Evolutionary conservation across 2,329 filamentous ascomycete genomes (phyloP).

Genomic region (Hypoxylon sp.): DNA sequence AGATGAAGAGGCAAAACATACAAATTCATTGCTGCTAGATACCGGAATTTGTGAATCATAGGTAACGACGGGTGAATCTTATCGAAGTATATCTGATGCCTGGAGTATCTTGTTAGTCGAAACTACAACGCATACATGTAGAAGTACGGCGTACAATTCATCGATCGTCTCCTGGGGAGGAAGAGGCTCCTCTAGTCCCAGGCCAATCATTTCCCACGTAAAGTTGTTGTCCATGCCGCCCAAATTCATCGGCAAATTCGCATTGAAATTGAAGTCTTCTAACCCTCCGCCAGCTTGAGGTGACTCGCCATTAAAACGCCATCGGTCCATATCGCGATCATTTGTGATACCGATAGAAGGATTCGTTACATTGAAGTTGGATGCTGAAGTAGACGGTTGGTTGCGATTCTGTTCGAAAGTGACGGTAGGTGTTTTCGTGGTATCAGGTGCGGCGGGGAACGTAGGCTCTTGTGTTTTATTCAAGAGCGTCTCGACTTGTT

Average conservation of each 20-base stretch:
- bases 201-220: slow-evolving; percentile 79
- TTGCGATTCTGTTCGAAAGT: slow-evolving; percentile 47
- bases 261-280: slow-evolving; percentile 68
- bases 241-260: slow-evolving; percentile 59
- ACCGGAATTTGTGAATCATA: slow-evolving; percentile 89
- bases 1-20: slow-evolving; percentile 48
- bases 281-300: slow-evolving; percentile 56
- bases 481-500: slow-evolving; percentile 91
- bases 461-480: slow-evolving; percentile 74
- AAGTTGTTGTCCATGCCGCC: slow-evolving; percentile 64
- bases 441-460: slow-evolving; percentile 47
- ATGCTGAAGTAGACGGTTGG: slow-evolving; percentile 46
- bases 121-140: not conserved
- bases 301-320: slow-evolving; percentile 64
- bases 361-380: slow-evolving; percentile 55
- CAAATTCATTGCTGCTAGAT: slow-evolving; percentile 87
- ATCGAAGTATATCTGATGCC: slow-evolving; percentile 86
- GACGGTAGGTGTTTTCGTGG: slow-evolving; percentile 48
- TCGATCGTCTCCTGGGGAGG: slow-evolving; percentile 73
- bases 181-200: slow-evolving; percentile 67
- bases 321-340: slow-evolving; percentile 61
- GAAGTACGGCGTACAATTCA: slow-evolving; percentile 70
- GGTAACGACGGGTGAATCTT: slow-evolving; percentile 87
- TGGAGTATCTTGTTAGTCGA: slow-evolving; percentile 46
- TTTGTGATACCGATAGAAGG: slow-evolving; percentile 57